Percentiles rank a stretch among this genome's conserved stretches.
phyloP scores from a whole-genome alignment of 2,329 filamentous ascomycete species.

The Myriosclerotinia duriaeana region DNA sequence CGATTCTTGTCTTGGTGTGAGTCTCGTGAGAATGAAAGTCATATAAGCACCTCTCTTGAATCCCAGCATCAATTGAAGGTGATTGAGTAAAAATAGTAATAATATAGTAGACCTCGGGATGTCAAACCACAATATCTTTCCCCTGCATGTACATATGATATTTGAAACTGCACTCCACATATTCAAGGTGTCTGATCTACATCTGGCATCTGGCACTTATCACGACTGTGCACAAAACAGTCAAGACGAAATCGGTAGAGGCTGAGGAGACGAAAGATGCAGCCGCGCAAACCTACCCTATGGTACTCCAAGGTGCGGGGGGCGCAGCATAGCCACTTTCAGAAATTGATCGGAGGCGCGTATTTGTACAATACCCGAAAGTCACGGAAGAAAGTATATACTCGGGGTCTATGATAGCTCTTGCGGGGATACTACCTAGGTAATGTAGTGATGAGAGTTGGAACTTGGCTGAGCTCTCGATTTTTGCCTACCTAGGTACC shows the following conservation, averaged over 20 bases:
- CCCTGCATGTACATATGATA: not conserved
- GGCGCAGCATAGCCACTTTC: slow-evolving; percentile 8
- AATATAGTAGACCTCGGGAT: not conserved
- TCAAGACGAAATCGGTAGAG: not conserved
- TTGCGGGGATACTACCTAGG: no score
- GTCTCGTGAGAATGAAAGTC: not conserved
- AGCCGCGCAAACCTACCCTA: not conserved
- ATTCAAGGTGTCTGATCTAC: slow-evolving; percentile 10
- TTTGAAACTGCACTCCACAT: not conserved
- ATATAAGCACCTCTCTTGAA: not conserved
- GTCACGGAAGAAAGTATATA: no score
- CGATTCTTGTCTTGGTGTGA: no score
- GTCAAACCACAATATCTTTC: not conserved
- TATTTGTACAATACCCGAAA: not conserved
- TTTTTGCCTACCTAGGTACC: no score
- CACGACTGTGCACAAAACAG: not conserved
- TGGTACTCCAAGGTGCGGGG: slow-evolving; percentile 4
- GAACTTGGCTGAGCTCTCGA: no score
- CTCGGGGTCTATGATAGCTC: no score
- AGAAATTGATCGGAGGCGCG: not conserved
- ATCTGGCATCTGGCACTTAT: slow-evolving; percentile 4
- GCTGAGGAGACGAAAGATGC: slow-evolving; percentile 4
- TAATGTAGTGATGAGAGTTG: no score
- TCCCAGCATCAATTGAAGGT: not conserved
- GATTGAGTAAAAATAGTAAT: not conserved